Conservation (phyloP, 139 green algal genomes). For the Trebouxia sp. region DNA sequence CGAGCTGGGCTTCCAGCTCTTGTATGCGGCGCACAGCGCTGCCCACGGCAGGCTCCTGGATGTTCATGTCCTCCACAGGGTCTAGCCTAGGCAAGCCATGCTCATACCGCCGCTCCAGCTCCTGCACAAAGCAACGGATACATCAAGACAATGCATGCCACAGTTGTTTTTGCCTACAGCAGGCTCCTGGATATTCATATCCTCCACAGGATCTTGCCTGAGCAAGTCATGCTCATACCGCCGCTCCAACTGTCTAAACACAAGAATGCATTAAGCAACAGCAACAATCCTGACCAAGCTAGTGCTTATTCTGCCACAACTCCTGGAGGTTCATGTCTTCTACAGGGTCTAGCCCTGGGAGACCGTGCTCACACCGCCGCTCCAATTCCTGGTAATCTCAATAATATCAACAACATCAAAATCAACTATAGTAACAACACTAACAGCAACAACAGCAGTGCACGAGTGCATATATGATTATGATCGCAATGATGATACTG, state of each 20-base stretch:
- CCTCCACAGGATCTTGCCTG: conserved; percentile 77
- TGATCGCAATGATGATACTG: too few relatives aligned
- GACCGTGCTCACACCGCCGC: conserved; percentile 44
- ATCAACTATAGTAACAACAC: too few relatives aligned
- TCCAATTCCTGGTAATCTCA: too few relatives aligned
- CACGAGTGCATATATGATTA: too few relatives aligned
- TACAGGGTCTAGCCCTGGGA: conserved; percentile 82
- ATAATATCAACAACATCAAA: too few relatives aligned
- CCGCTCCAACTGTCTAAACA: conserved; percentile 47
- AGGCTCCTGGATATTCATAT: conserved; percentile 80
- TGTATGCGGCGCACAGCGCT: conserved; percentile 42
- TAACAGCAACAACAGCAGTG: too few relatives aligned
- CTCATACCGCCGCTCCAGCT: conserved; percentile 49
- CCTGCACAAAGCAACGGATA: conserved; percentile 32
- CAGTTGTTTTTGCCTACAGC: too few relatives aligned
- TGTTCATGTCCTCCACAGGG: conserved; percentile 83
- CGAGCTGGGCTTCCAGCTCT: conserved; percentile 52
- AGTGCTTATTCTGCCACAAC: too few relatives aligned
- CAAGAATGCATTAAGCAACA: conserved; percentile 29
- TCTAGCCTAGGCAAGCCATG: conserved; percentile 75
- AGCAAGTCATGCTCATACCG: conserved; percentile 62
- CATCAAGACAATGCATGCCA: too few relatives aligned
- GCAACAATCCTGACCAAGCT: too few relatives aligned
- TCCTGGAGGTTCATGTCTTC: conserved; percentile 85
- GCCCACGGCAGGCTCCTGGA: conserved; percentile 56